Conservation (phyloP, 2,329 filamentous ascomycete genomes). For the Drechmeria coniospora region DNA sequence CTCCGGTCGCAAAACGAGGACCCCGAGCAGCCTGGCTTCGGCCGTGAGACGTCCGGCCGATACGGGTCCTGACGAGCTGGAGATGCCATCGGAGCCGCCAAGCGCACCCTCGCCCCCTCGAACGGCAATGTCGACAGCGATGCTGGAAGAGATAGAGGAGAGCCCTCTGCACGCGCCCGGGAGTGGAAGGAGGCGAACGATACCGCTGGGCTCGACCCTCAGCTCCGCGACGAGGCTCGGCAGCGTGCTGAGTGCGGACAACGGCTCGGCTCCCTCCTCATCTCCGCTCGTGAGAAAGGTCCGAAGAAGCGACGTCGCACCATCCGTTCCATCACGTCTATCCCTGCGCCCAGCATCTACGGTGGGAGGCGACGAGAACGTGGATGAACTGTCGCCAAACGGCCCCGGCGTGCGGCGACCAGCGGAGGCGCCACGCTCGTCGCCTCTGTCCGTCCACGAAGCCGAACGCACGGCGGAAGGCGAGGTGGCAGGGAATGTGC, state of each 20-base stretch:
- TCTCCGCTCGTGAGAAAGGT: constrained; percentile 30
- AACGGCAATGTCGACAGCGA: constrained; percentile 3
- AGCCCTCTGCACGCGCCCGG: constrained; percentile 40
- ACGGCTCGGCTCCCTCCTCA: constrained; percentile 14
- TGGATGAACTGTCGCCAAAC: constrained; percentile 20
- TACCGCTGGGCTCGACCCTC: constrained; percentile 19
- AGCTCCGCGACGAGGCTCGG: constrained; percentile 28
- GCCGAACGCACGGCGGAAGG: too few species aligned
- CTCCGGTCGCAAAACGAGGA: neutral
- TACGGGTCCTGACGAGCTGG: constrained; percentile 9
- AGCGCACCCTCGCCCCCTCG: constrained; percentile 4
- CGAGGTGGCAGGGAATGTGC: constrained; percentile 7
- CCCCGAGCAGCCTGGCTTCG: constrained; percentile 1
- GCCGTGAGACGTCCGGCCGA: constrained; percentile 3
- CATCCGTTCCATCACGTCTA: constrained; percentile 16
- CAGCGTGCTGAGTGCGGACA: constrained; percentile 18
- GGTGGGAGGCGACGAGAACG: constrained; percentile 7
- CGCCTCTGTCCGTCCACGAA: neutral
- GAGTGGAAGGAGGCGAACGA: constrained; percentile 31
- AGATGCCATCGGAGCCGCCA: constrained; percentile 6
- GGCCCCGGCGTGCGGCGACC: constrained; percentile 3
- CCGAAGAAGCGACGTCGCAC: constrained; percentile 17
- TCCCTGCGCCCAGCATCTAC: constrained; percentile 2
- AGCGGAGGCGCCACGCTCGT: constrained; percentile 3
- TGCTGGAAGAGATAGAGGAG: constrained; percentile 17